Evolutionary conservation across 2,329 filamentous ascomycete genomes (phyloP).

Genomic region (Fusarium ambrosium): DNA sequence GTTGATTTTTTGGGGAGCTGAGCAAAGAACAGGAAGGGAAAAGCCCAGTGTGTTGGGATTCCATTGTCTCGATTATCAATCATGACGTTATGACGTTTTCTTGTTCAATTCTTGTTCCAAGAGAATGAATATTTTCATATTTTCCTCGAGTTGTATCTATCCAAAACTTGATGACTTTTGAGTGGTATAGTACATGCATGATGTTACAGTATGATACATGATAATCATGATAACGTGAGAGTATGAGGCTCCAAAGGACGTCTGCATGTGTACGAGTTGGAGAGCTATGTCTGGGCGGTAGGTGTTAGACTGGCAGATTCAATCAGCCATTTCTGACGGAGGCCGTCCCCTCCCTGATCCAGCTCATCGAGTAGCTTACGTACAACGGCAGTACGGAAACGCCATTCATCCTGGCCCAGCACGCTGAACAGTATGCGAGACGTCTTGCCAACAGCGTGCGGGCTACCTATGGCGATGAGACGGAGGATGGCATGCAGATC

Average conservation of each 20-base stretch:
- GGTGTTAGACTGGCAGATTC: conserved; percentile 10
- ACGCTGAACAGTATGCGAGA: conserved; percentile 50
- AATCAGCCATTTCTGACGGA: conserved; percentile 31
- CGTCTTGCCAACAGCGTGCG: conserved; percentile 48
- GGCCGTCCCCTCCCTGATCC: conserved; percentile 26
- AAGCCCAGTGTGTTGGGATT: conserved; percentile 19
- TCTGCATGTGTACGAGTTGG: background rate
- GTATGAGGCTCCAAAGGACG: background rate
- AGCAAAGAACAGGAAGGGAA: conserved; percentile 22
- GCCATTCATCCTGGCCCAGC: conserved; percentile 55
- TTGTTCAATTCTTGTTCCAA: background rate
- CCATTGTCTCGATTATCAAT: conserved; percentile 33
- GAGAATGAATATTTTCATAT: background rate
- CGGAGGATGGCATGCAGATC: conserved; percentile 50
- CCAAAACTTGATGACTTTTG: background rate
- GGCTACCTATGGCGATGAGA: conserved; percentile 50
- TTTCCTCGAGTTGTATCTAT: background rate
- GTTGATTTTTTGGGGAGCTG: conserved; percentile 9
- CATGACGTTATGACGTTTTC: conserved; percentile 39
- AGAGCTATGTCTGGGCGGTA: background rate
- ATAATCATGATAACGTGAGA: background rate
- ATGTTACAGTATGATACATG: conserved; percentile 31
- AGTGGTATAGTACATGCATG: conserved; percentile 6
- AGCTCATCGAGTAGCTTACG: conserved; percentile 38
- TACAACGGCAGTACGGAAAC: conserved; percentile 43